Conservation (phyloP, 1,139 yeast genomes). For the Suhomyces bribrorum region DNA sequence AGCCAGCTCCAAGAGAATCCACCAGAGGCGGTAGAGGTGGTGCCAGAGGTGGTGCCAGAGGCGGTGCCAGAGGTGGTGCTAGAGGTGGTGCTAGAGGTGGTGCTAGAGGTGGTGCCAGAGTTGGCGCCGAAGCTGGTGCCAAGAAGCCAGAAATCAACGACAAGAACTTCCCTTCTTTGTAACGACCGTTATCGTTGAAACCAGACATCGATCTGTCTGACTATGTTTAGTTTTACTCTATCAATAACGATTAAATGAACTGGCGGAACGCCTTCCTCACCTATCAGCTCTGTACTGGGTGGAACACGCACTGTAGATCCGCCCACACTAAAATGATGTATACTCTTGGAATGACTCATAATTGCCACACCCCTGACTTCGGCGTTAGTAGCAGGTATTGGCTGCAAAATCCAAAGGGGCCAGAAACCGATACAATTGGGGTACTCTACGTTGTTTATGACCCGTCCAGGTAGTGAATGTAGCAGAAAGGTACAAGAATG, state of each 20-base stretch:
- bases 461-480: too few species aligned
- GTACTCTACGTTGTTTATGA: too few species aligned
- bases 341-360: too few species aligned
- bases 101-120: slow-evolving; percentile 25
- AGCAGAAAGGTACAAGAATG: too few species aligned
- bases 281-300: too few species aligned
- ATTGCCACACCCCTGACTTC: too few species aligned
- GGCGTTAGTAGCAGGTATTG: too few species aligned
- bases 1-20: slow-evolving; percentile 16
- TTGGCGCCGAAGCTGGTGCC: slow-evolving; percentile 21
- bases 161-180: slow-evolving; percentile 65
- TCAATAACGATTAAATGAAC: slow-evolving; percentile 8
- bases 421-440: too few species aligned
- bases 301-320: too few species aligned
- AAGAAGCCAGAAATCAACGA: slow-evolving; percentile 48
- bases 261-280: slow-evolving; percentile 6
- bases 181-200: slow-evolving; percentile 10
- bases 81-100: slow-evolving; percentile 24
- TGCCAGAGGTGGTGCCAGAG: slow-evolving; percentile 27
- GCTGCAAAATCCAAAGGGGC: too few species aligned
- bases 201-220: neutral
- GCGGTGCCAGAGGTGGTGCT: slow-evolving; percentile 22
- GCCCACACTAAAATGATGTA: too few species aligned
- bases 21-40: slow-evolving; percentile 39
- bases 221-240: slow-evolving; percentile 6